These are phyloP conservation scores for Salix viminalis DNA, from an alignment of 345 rosid genomes.

Conservation along the genomic window DNA sequence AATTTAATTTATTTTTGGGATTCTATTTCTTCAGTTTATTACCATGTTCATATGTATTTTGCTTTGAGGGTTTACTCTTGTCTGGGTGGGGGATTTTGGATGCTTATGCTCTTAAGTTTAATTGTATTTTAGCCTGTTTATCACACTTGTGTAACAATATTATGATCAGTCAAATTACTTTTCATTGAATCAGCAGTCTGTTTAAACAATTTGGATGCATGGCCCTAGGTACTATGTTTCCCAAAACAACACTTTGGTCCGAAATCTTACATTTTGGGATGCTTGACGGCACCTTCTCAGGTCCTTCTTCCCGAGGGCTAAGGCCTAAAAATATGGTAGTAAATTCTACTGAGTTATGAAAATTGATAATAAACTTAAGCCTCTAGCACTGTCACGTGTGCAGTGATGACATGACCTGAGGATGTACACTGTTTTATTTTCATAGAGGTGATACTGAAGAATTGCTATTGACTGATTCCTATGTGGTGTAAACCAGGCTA, in stretches of 20 bases:
- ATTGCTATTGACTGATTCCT: not conserved
- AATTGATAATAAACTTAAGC: not conserved
- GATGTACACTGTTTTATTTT: not conserved
- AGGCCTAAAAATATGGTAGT: not conserved
- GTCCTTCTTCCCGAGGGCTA: not conserved
- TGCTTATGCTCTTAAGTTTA: not conserved
- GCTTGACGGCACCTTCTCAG: not conserved
- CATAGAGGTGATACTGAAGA: not conserved
- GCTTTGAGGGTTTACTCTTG: not conserved
- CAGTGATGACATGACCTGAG: not conserved
- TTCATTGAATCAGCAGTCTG: not conserved
- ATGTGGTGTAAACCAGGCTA: not conserved
- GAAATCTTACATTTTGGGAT: not conserved
- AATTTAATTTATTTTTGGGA: not conserved
- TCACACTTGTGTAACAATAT: not conserved
- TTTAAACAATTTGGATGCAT: not conserved
- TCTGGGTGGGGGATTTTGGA: not conserved
- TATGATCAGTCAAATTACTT: not conserved
- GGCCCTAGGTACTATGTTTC: not conserved
- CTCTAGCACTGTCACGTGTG: not conserved
- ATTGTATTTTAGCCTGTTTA: not conserved
- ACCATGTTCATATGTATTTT: not conserved
- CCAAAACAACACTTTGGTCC: not conserved
- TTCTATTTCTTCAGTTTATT: not conserved
- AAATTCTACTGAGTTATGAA: too few relatives aligned